Conservation (phyloP, 495 filamentous ascomycete species). For the Aspergillus avenaceus region DNA sequence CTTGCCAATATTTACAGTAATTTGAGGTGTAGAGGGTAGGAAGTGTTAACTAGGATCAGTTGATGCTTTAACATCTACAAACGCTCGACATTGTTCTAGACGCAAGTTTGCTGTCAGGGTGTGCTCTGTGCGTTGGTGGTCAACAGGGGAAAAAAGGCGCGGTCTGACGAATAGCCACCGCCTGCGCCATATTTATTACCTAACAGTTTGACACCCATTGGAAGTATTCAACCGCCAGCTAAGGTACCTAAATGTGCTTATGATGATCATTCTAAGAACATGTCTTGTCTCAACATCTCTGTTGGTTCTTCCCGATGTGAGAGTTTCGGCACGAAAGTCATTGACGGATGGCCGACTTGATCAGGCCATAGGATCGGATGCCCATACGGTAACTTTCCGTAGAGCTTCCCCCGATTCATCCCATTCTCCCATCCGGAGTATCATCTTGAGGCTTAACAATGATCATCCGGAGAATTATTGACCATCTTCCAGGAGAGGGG, state of each 20-base stretch:
- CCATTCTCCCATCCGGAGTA: neutral
- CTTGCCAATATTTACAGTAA: too few species aligned
- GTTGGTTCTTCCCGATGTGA: slow-evolving; percentile 4
- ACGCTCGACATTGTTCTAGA: slow-evolving; percentile 14
- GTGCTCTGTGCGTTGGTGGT: slow-evolving; percentile 18
- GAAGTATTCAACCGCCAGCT: slow-evolving; percentile 2
- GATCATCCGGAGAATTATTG: neutral
- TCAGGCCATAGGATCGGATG: slow-evolving; percentile 8
- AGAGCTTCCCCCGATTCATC: neutral
- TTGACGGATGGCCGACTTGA: slow-evolving; percentile 11
- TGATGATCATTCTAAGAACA: slow-evolving; percentile 4
- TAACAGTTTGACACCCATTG: slow-evolving; percentile 27
- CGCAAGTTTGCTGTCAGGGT: slow-evolving; percentile 24
- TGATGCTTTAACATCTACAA: neutral
- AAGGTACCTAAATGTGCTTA: neutral
- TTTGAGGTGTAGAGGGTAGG: too few species aligned
- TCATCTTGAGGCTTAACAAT: neutral
- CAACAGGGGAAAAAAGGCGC: neutral
- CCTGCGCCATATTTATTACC: slow-evolving; percentile 31
- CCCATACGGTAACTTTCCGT: neutral
- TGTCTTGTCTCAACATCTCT: neutral
- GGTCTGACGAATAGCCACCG: slow-evolving; percentile 25
- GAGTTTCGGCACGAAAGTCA: slow-evolving; percentile 9
- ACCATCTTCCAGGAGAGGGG: neutral
- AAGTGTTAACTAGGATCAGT: slow-evolving; percentile 1